Evolutionary conservation across 2,329 filamentous ascomycete species (phyloP).

Genomic region (Colletotrichum sansevieriae): DNA sequence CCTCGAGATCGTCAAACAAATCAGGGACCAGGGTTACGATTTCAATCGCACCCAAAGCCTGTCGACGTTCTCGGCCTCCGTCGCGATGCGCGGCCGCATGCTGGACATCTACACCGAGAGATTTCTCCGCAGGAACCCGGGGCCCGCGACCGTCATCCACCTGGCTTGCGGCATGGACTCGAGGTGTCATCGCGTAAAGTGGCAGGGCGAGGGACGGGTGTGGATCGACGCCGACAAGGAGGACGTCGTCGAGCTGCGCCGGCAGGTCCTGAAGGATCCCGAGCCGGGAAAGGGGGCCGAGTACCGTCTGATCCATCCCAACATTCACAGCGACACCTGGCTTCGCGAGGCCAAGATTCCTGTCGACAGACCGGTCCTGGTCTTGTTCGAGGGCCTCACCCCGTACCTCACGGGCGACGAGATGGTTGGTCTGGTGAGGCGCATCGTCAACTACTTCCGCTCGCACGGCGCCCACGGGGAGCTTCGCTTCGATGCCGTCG

Average conservation of each 20-base stretch:
- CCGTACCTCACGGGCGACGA: slow-evolving; percentile 48
- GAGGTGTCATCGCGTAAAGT: slow-evolving; percentile 45
- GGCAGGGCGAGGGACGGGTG: slow-evolving; percentile 42
- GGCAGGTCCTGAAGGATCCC: slow-evolving; percentile 44
- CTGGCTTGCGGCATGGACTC: slow-evolving; percentile 50
- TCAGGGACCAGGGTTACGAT: slow-evolving; percentile 33
- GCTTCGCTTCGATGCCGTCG: slow-evolving; percentile 31
- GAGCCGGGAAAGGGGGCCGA: slow-evolving; percentile 23
- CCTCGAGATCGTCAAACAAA: slow-evolving; percentile 23
- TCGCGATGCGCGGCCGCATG: slow-evolving; percentile 34
- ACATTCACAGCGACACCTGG: slow-evolving; percentile 48
- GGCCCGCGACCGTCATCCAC: slow-evolving; percentile 47
- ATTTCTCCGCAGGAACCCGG: slow-evolving; percentile 45
- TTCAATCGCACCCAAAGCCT: slow-evolving; percentile 11
- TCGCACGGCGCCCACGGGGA: slow-evolving; percentile 44
- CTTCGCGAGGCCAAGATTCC: slow-evolving; percentile 46
- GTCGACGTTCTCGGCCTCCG: neutral
- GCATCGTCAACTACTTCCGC: slow-evolving; percentile 46
- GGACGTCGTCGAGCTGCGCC: slow-evolving; percentile 51
- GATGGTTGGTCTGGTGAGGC: slow-evolving; percentile 44
- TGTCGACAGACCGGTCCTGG: slow-evolving; percentile 48
- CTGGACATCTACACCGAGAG: slow-evolving; percentile 45
- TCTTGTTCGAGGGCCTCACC: slow-evolving; percentile 51
- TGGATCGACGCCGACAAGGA: slow-evolving; percentile 54
- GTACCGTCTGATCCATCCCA: slow-evolving; percentile 46